Evolutionary conservation across 768 basidiomycete species (phyloP), one percentile per base, ranked within the genome.

Genomic region (Tricholoma sp.): DNA sequence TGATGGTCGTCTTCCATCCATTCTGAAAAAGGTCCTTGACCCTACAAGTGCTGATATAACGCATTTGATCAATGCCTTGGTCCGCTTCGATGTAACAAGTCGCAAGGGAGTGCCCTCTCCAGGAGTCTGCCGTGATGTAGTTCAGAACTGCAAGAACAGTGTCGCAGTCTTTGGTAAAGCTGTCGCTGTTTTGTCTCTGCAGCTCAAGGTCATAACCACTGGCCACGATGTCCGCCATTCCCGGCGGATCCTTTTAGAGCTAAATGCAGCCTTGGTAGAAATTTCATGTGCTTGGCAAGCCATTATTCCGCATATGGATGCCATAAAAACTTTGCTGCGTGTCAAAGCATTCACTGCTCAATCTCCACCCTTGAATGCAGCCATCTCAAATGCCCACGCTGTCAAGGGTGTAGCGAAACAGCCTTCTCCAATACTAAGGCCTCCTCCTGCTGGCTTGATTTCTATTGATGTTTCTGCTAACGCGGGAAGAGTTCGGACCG

Each of bases 221-320:
- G 76, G 80, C 37, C 89, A 91, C 57, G 93, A 97, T 70, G 80
- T 86, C n/a, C 83, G 95, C 15, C 95, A 91, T 70, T 83, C 92
- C 51, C 78, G 95, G 33, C 91, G 91, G 63, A 83, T 98, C 66
- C 72, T 96, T 32, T 72, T 97, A 55, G 87, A 91, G 70, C 77
- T 98, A 34, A 94, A 94, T 65, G 94, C 93, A 8, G 89, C 93
- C 12, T 84, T 87, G 63, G 90, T 88, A 6, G 97, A 99, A 70
- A 84, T 98, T 44, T 84, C 89, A 1, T 77, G 79, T 59, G 86
- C 94, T 4, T 99, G 97, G 97, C 81, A 81, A 65, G 72, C 77
- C 13, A 85, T 96, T 72, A 73, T 78, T 13, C 87, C 88, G 12
- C 81, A 91, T 28, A 72, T 91, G 3, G 84, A 87, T 20, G 76